phyloP scores from a whole-genome alignment of 2,329 filamentous ascomycete species.

The Epichloe aotearoae region DNA sequence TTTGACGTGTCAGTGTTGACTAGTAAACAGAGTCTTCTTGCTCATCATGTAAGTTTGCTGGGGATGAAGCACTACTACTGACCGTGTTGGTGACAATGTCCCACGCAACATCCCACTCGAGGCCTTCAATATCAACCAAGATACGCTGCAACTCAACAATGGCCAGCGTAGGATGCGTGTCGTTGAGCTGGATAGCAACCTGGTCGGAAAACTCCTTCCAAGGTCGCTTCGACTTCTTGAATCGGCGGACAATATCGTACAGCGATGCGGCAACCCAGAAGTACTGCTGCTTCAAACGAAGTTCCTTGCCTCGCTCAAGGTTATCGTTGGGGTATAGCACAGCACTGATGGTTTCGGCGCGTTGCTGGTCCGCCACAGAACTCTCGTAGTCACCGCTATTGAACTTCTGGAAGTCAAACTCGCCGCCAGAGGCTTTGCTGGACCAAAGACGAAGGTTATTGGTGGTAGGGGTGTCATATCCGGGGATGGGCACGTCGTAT shows the following conservation, averaged over 20 bases:
- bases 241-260: constrained; percentile 89
- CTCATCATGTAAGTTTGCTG: not conserved
- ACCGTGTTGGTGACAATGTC: constrained; percentile 57
- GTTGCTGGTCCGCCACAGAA: constrained; percentile 94
- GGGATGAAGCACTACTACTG: constrained; percentile 15
- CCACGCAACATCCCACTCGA: constrained; percentile 93
- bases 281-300: constrained; percentile 97
- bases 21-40: not conserved
- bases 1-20: not conserved
- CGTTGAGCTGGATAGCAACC: constrained; percentile 94
- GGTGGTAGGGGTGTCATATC: constrained; percentile 77
- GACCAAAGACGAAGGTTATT: constrained; percentile 98
- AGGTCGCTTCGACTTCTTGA: constrained; percentile 88
- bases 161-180: constrained; percentile 91
- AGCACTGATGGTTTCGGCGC: constrained; percentile 96
- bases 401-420: constrained; percentile 99
- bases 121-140: constrained; percentile 73
- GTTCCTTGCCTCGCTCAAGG: constrained; percentile 88
- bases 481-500: constrained; percentile 86
- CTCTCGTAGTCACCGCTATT: constrained; percentile 97
- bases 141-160: constrained; percentile 95
- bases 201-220: constrained; percentile 92
- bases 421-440: constrained; percentile 89
- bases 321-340: constrained; percentile 98
- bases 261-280: constrained; percentile 98